phyloP scores from a whole-genome alignment of 2,329 filamentous ascomycete genomes.

The Arthrobotrys sphaeroides region DNA sequence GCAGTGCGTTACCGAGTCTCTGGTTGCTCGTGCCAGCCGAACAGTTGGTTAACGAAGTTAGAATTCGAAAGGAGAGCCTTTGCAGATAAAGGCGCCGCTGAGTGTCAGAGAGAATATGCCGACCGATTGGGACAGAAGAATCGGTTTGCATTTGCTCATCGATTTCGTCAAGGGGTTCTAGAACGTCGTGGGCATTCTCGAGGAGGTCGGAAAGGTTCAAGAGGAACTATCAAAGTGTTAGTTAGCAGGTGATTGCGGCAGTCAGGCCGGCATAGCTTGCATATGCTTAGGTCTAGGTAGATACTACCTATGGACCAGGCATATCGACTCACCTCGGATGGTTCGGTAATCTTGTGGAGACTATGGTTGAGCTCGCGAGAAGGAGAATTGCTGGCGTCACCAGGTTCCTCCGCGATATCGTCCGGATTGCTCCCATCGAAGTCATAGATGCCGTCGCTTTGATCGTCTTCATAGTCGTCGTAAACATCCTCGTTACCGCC shows the following conservation, averaged over 20 bases:
- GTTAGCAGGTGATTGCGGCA: not conserved
- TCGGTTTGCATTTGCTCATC: constrained; percentile 27
- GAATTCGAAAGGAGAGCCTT: constrained; percentile 24
- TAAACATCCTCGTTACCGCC: constrained; percentile 2
- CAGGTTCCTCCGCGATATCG: constrained; percentile 15
- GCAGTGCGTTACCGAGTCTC: constrained; percentile 35
- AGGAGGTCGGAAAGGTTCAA: constrained; percentile 42
- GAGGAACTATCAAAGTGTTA: constrained; percentile 26
- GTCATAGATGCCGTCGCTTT: constrained; percentile 5
- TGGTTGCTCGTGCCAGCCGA: constrained; percentile 33
- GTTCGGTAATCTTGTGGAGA: constrained; percentile 39
- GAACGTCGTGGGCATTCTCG: constrained; percentile 18
- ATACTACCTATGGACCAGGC: not conserved
- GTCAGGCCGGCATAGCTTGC: too few species aligned
- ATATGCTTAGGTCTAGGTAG: too few species aligned
- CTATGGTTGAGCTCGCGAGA: not conserved
- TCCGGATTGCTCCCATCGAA: not conserved
- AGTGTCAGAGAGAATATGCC: constrained; percentile 42
- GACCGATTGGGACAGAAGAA: constrained; percentile 26
- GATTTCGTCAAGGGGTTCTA: constrained; percentile 38
- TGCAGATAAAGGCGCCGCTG: constrained; percentile 41
- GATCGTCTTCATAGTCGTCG: constrained; percentile 25
- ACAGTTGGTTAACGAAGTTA: constrained; percentile 42
- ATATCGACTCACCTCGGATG: constrained; percentile 24
- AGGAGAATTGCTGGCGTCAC: not conserved